These are phyloP conservation scores for Aspergillus affinis DNA, from an alignment of 495 filamentous ascomycete species.

Conservation along the genomic window DNA sequence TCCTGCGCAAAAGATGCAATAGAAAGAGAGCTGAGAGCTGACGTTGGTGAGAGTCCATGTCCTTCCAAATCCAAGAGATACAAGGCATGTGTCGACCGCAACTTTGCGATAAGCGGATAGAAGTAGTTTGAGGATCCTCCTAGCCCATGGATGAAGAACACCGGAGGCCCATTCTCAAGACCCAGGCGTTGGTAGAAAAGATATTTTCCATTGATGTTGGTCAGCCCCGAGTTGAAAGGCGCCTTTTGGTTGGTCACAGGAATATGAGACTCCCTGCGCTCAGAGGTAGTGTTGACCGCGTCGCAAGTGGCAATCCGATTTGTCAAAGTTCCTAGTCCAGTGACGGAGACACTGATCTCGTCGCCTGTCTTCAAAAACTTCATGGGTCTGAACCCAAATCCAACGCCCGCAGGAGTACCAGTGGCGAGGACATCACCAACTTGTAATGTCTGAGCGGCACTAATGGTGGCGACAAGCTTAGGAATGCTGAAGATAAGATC, in stretches of 20 bases:
- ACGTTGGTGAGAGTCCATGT: constrained; percentile 32
- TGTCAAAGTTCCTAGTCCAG: constrained; percentile 42
- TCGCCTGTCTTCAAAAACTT: constrained; percentile 48
- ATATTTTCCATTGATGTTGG: no score
- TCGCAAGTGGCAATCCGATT: constrained; percentile 35
- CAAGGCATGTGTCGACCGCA: constrained; percentile 31
- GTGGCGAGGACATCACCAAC: constrained; percentile 75
- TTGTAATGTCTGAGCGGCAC: constrained; percentile 64
- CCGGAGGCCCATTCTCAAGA: constrained; percentile 21
- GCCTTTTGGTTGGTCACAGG: constrained; percentile 28
- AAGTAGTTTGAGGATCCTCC: constrained; percentile 44
- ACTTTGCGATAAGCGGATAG: constrained; percentile 38
- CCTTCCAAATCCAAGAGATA: constrained; percentile 54
- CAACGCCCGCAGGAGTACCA: constrained; percentile 56
- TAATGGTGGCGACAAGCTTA: constrained; percentile 57
- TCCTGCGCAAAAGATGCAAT: no score
- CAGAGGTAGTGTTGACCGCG: constrained; percentile 10
- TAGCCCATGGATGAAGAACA: constrained; percentile 54
- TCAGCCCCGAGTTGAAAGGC: no score
- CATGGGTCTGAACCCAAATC: constrained; percentile 42
- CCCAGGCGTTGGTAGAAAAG: background rate
- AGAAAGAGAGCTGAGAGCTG: no score
- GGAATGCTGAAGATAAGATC: constrained; percentile 73
- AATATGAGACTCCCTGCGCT: constrained; percentile 8
- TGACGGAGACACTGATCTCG: constrained; percentile 36